These are phyloP conservation scores for Phialocephala subalpina DNA, from an alignment of 2,329 filamentous ascomycete genomes.

Conservation along the genomic window DNA sequence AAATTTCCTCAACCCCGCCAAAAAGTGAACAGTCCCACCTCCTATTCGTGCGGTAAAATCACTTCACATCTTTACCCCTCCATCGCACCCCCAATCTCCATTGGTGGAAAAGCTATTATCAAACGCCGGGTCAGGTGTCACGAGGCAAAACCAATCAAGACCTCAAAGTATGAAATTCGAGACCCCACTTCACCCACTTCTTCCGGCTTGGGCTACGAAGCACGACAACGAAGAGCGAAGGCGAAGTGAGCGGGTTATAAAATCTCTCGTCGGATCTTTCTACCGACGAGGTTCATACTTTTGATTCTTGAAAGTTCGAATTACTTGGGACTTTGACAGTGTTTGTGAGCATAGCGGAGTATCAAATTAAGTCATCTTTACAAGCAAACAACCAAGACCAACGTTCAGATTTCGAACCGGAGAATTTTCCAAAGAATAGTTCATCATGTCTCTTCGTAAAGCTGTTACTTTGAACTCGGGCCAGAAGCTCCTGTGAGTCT, in stretches of 20 bases:
- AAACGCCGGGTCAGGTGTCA: neutral
- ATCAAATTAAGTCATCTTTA: neutral
- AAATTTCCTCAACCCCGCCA: neutral
- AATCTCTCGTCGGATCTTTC: neutral
- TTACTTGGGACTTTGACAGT: too few relatives aligned
- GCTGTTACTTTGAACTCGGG: constrained; percentile 1
- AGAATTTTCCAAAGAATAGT: neutral
- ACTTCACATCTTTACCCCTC: neutral
- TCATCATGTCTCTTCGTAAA: constrained; percentile 3
- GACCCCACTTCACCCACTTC: neutral
- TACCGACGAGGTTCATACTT: neutral
- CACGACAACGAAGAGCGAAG: neutral
- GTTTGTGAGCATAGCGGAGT: neutral
- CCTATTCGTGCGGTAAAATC: constrained; percentile 9
- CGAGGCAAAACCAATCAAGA: neutral
- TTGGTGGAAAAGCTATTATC: neutral
- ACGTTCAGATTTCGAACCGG: neutral
- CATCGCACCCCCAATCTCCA: neutral
- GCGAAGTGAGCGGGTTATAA: neutral
- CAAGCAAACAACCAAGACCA: neutral
- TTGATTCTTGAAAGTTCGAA: too few relatives aligned
- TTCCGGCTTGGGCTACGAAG: neutral
- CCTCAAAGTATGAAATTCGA: neutral
- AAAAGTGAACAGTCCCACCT: neutral
- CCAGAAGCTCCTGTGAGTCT: constrained; percentile 5